Conservation (phyloP, 2,329 filamentous ascomycete genomes). For the Bimuria novae-zelandiae region DNA sequence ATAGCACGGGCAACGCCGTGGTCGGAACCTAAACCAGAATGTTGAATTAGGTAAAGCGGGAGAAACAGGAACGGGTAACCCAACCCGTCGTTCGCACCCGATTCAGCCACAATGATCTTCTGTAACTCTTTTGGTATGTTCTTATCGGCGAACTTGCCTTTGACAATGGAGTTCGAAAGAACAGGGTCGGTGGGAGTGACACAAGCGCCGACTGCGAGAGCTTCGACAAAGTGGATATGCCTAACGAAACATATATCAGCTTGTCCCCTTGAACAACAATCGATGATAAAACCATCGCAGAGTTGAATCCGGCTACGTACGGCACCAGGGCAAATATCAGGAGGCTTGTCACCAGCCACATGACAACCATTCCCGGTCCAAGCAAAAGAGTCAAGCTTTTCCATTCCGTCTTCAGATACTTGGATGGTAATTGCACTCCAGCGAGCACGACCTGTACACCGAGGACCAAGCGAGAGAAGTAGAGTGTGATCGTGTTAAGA, state of each 20-base stretch:
- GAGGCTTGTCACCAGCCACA: slow-evolving; percentile 85
- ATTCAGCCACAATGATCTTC: slow-evolving; percentile 69
- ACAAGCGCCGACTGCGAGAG: slow-evolving; percentile 79
- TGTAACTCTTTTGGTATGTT: slow-evolving; percentile 84
- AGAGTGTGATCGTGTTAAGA: slow-evolving; percentile 74
- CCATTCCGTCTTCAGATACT: slow-evolving; percentile 80
- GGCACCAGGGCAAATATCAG: slow-evolving; percentile 79
- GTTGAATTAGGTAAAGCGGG: slow-evolving; percentile 81
- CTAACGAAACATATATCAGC: background rate
- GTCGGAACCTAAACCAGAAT: slow-evolving; percentile 57
- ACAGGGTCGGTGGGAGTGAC: slow-evolving; percentile 93
- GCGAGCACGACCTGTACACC: slow-evolving; percentile 90
- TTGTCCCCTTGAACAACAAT: too few species aligned
- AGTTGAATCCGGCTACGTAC: background rate
- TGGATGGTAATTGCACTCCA: slow-evolving; percentile 83
- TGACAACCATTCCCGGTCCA: slow-evolving; percentile 80
- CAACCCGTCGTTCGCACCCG: slow-evolving; percentile 85
- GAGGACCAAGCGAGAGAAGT: slow-evolving; percentile 84
- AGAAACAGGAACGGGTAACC: slow-evolving; percentile 90
- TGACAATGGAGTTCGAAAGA: slow-evolving; percentile 86
- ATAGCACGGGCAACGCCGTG: slow-evolving; percentile 69
- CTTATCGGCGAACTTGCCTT: slow-evolving; percentile 89
- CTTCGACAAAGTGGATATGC: slow-evolving; percentile 72
- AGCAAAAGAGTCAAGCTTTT: slow-evolving; percentile 74
- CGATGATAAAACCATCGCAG: too few species aligned